Evolutionary conservation across 805 yeast species (phyloP), one percentile per base, ranked within the genome.

Genomic region (Wickerhamiella spandovensis): DNA sequence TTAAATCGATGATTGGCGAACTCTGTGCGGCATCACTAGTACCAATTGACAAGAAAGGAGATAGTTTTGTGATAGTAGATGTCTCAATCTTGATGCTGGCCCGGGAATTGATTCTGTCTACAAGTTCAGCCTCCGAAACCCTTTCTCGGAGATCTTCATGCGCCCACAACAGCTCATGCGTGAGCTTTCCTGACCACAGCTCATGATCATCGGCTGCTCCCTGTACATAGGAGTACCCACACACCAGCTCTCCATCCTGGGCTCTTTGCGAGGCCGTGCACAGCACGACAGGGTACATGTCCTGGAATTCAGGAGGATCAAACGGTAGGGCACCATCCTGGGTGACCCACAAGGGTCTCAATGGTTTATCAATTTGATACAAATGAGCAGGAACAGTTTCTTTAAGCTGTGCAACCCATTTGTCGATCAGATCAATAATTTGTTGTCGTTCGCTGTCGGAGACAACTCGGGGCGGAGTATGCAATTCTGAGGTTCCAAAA

Each of bases 181-280:
- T 73, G 28, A 86, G 63, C 0, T 72, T 67, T 4, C 74, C 69
- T 0, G 82, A 75, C 97, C 96, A 88, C 10, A 81, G 68, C 59
- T 88, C 97, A 62, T 88, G 95, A 59, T 89, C 96, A 64, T 88
- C 97, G 0, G 92, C 96, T 0, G 95, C 92, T 1, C 97, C 97
- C 64, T 87, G 96, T 1, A 87, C 84, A 60, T 88, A 88, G 0
- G 72, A 65, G 55, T 67, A 81, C 0, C 79, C 81, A 28, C 32
- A 28, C 5, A 28, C 32, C 12, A 28, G 32, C 8, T 63, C 52
- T 7, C 84, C 86, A 62, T 80, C 85, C 55, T 77, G 81, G 18
- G 73, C 76, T 60, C 70, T 71, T 50, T 71, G 69, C 43, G 89
- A 82, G 0, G 84, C 82, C 0, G 87, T 81, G 47, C 85, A 72